Evolutionary conservation across 495 filamentous ascomycete genomes (phyloP), one percentile per base, ranked within the genome.

Genomic region (Clavariopsis aquatica): DNA sequence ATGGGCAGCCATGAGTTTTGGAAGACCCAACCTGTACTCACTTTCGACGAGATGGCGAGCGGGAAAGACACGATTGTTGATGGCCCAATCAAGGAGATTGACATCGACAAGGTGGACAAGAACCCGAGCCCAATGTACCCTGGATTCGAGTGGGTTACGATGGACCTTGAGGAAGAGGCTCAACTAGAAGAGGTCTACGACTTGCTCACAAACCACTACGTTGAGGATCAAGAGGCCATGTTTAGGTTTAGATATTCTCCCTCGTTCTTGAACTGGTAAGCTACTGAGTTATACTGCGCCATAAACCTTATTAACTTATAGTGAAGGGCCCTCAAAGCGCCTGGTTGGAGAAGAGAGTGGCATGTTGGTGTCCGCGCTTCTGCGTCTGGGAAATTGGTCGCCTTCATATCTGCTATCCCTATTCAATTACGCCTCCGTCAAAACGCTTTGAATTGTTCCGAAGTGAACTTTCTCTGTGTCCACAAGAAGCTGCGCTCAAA

Each of bases 1-100:
- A 96, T 96, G 91, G 93, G 85, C 4, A 87, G 87, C 29, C 96
- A 97, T 82, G 96, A 95, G 76, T 98, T 98, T 77, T 98, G 94
- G 94, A 86, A 89, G 73, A 98, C 94, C 34, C 94, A 98, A 74
- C 94, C 94, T 0, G 94, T 98, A 29, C 89, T 91, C 10, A 85
- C 86, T 59, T 96, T 97, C 67, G 62, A 52, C 54, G 70, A 49
- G 34, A 26, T 71, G 27, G 56, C 43, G 1, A 38, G 7, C 6
- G 72, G 71, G 57, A 72, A 77, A 47, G 69, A 74, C 29, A 66
- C 75, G 20, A 67, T 77, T 47, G 67, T 75, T 23, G 85, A 89
- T 52, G 87, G 87, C 0, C 82, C 84, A 1, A 89, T 89, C 71
- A 84, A 87, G 76, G 78, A 78, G 10, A 89, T 93, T 69, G 86